phyloP scores from a whole-genome alignment of 306 rosid genomes.

The Cicer yamashitae region DNA sequence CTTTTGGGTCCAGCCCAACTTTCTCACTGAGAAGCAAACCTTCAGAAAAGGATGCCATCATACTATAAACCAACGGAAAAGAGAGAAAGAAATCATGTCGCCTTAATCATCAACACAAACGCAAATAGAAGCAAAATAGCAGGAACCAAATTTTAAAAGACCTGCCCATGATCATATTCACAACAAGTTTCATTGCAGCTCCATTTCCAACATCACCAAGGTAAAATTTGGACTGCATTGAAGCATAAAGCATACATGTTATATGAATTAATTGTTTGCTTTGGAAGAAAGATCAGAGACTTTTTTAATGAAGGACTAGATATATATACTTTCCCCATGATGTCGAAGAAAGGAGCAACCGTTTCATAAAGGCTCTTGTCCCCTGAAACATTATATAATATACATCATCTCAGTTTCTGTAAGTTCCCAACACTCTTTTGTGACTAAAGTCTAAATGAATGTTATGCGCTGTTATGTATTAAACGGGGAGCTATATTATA shows the following conservation, averaged over 20 bases:
- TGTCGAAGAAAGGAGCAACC: conserved; percentile 71
- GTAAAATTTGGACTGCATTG: conserved; percentile 80
- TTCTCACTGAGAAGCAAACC: conserved; percentile 88
- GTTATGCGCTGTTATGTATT: conserved; percentile 19
- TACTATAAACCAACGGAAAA: conserved; percentile 56
- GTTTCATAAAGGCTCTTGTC: conserved; percentile 78
- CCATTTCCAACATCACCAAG: conserved; percentile 96
- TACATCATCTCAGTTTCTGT: conserved; percentile 47
- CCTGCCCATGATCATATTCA: conserved; percentile 99
- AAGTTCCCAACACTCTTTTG: conserved; percentile 35
- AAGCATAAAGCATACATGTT: conserved; percentile 40
- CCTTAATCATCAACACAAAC: conserved; percentile 32
- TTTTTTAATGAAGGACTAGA: background rate
- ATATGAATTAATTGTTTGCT: conserved; percentile 20
- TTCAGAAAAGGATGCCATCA: conserved; percentile 99
- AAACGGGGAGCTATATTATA: background rate
- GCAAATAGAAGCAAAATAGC: conserved; percentile 36
- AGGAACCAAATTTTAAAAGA: conserved; percentile 40
- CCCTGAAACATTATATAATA: conserved; percentile 68
- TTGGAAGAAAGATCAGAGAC: background rate
- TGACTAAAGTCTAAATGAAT: conserved; percentile 27
- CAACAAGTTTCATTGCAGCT: conserved; percentile 97
- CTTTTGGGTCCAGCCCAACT: conserved; percentile 86
- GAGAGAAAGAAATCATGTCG: conserved; percentile 34
- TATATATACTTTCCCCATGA: conserved; percentile 95